Base-by-base conservation (phyloP, 140 eudicot genomes). In the Bidens hawaiensis region DNA sequence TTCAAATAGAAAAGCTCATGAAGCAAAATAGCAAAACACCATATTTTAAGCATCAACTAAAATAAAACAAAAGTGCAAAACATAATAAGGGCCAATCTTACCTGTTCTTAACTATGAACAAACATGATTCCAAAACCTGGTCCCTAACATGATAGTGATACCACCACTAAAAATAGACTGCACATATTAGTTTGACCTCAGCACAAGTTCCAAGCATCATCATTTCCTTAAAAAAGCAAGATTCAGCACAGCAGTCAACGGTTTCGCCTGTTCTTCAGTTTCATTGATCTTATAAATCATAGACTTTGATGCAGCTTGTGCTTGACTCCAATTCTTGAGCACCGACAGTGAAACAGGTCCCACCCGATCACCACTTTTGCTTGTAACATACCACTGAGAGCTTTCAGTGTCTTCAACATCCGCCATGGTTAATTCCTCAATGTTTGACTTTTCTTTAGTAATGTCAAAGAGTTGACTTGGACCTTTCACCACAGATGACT, bases 331-430 rank as follows among this genome's bases (percentile, higher is more conserved):
- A 55, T 58, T 55, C 71, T 84, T 72, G 28, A 81, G 65, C 54
- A 78, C 72, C 1, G 73, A 53, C 28, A 84, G 70, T 13, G 78
- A 75, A 5, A 65, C 45, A 16, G 83, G 86, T 26, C 77, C 78
- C 13, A 71, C 76, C 36, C 26, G 41, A 12, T 72, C 74, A 18
- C 88, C 77, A 27, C 31, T 4, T 45, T 66, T 26, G 48, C 66
- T 63, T 18, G 66, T 21, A 67, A 72, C 47, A 25, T 34, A 62
- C 88, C 88, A 82, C 40, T 47, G 64, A 21, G 62, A 25, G 65
- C 58, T 71, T 46, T 68, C 72, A 4, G 61, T 65, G 50, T 82
- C 81, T 53, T 82, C 70, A 17, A 56, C 59, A 2, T 73, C 73
- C 71, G 41, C 65, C 64, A 62, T 70, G 53, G 61, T 54, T 21